Evolutionary conservation across 2,329 filamentous ascomycete genomes (phyloP).

Genomic region (Aphanoascus verrucosus): DNA sequence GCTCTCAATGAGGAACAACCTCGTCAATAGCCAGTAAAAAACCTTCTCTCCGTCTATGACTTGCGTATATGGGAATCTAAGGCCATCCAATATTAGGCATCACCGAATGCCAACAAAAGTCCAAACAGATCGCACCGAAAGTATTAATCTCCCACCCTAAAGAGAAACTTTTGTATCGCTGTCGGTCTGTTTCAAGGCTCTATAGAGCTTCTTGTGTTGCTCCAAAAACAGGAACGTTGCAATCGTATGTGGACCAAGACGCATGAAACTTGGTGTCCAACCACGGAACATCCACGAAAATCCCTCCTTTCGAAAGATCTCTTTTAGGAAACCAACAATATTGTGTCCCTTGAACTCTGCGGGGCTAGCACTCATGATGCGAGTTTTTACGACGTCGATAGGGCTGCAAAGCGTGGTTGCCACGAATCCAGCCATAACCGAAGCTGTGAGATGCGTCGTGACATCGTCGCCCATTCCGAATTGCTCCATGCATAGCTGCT

Average conservation of each 20-base stretch:
- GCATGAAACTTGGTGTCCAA: slow-evolving; percentile 57
- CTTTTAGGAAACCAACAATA: slow-evolving; percentile 41
- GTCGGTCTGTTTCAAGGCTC: slow-evolving; percentile 31
- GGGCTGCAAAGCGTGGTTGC: slow-evolving; percentile 58
- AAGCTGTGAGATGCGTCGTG: slow-evolving; percentile 52
- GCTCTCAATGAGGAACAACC: not conserved
- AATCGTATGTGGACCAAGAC: slow-evolving; percentile 55
- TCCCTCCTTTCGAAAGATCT: slow-evolving; percentile 48
- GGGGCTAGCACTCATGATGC: slow-evolving; percentile 49
- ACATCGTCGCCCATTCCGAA: slow-evolving; percentile 47
- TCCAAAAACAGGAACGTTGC: slow-evolving; percentile 57
- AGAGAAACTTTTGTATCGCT: slow-evolving; percentile 44
- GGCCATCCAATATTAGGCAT: no score
- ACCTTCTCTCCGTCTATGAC: not conserved
- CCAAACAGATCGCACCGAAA: no score
- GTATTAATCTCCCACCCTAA: not conserved
- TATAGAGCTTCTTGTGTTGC: slow-evolving; percentile 56
- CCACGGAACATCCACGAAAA: slow-evolving; percentile 55
- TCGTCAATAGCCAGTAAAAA: not conserved
- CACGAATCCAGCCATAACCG: slow-evolving; percentile 53
- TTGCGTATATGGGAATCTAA: not conserved
- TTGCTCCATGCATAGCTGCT: slow-evolving; percentile 43
- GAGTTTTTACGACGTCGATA: slow-evolving; percentile 57
- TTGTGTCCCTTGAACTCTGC: slow-evolving; percentile 33
- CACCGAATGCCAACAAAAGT: no score